Percentiles rank a stretch among this genome's conserved stretches.
Conservation (phyloP, 2,329 filamentous ascomycete genomes). For the Basipetospora chlamydospora region DNA sequence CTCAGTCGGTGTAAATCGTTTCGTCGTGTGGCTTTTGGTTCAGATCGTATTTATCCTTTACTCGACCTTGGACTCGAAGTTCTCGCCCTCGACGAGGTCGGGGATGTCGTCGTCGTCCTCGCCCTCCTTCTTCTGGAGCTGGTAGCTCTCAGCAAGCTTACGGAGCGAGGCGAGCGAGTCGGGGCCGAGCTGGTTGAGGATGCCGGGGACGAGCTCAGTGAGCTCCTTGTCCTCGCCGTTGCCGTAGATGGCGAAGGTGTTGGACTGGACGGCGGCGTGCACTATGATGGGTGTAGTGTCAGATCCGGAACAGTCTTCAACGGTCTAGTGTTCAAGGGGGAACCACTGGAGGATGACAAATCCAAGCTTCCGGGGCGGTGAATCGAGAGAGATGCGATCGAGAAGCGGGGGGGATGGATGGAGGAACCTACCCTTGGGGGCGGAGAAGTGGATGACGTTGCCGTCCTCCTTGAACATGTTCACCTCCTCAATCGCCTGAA, state of each 20-base stretch:
- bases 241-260: constrained; percentile 99
- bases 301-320: too few species aligned
- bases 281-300: constrained; percentile 39
- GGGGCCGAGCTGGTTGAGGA: constrained; percentile 98
- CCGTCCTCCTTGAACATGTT: constrained; percentile 99
- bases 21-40: too few species aligned
- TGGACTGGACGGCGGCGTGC: constrained; percentile 89
- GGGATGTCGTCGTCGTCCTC: constrained; percentile 89
- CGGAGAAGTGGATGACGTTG: constrained; percentile 98
- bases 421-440: constrained; percentile 86
- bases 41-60: constrained; percentile 29
- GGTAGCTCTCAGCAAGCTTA: constrained; percentile 98
- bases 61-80: constrained; percentile 96
- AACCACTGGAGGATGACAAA: too few species aligned
- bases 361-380: neutral
- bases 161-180: constrained; percentile 95
- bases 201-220: constrained; percentile 96
- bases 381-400: neutral
- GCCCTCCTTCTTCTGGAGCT: constrained; percentile 78
- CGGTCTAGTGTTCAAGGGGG: too few species aligned
- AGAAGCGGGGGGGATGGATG: neutral
- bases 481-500: constrained; percentile 98
- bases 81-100: constrained; percentile 90
- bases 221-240: constrained; percentile 99
- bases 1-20: too few species aligned